Evolutionary conservation across 139 green algal species (phyloP).

Genomic region (Zygnema cylindricum): DNA sequence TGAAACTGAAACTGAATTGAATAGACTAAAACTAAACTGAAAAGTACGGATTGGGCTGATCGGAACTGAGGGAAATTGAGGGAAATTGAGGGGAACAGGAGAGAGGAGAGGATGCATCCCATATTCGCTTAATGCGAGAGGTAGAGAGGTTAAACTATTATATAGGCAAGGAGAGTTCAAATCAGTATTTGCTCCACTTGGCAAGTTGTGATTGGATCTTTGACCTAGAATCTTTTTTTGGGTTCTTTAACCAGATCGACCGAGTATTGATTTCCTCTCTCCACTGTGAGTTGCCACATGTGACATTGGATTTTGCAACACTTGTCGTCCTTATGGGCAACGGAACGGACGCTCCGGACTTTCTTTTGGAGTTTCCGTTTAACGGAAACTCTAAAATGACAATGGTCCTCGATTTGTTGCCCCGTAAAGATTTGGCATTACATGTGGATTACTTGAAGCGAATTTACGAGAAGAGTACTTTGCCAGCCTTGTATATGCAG

Average conservation of each 20-base stretch:
- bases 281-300: slow-evolving; percentile 37
- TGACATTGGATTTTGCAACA: slow-evolving; percentile 28
- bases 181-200: too few relatives aligned
- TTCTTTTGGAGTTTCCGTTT: slow-evolving; percentile 47
- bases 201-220: too few relatives aligned
- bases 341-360: slow-evolving; percentile 29
- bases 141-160: too few relatives aligned
- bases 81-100: too few relatives aligned
- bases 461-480: slow-evolving; percentile 1
- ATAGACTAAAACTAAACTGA: too few relatives aligned
- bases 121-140: too few relatives aligned
- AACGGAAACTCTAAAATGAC: slow-evolving; percentile 12
- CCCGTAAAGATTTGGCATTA: slow-evolving; percentile 7
- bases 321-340: slow-evolving; percentile 44
- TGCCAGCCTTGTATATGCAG: slow-evolving; percentile 6
- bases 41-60: too few relatives aligned
- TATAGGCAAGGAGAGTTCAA: too few relatives aligned
- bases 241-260: slow-evolving; percentile 32
- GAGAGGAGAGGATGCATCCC: too few relatives aligned
- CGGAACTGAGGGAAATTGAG: too few relatives aligned
- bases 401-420: neutral
- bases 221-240: neutral
- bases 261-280: slow-evolving; percentile 18
- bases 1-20: too few relatives aligned
- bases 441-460: slow-evolving; percentile 23